phyloP scores from a whole-genome alignment of 148 eudicot species.

The Tetragonia tetragonoides region DNA sequence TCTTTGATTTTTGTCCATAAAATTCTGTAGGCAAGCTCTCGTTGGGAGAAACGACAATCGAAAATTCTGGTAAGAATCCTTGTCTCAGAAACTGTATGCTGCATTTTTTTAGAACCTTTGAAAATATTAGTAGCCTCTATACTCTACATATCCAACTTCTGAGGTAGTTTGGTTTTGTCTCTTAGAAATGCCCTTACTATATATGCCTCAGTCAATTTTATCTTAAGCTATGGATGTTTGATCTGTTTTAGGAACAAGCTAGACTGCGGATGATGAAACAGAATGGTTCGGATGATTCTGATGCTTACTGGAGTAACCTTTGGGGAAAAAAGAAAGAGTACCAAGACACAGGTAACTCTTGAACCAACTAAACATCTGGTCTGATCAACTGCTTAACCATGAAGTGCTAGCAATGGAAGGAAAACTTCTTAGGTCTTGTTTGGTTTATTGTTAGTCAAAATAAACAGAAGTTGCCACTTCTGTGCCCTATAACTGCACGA shows the following conservation, averaged over 20 bases:
- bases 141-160: background rate
- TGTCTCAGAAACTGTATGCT: background rate
- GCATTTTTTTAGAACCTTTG: background rate
- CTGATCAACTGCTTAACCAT: too few relatives aligned
- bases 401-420: too few relatives aligned
- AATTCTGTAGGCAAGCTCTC: slow-evolving; percentile 63
- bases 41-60: slow-evolving; percentile 90
- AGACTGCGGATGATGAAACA: slow-evolving; percentile 73
- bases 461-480: too few relatives aligned
- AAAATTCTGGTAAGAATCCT: slow-evolving; percentile 67
- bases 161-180: background rate
- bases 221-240: background rate
- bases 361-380: background rate
- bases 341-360: slow-evolving; percentile 53
- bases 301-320: slow-evolving; percentile 62
- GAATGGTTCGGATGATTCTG: slow-evolving; percentile 45
- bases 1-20: background rate
- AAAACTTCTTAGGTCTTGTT: too few relatives aligned
- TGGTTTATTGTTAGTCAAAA: too few relatives aligned
- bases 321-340: slow-evolving; percentile 68
- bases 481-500: too few relatives aligned
- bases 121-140: background rate
- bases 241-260: slow-evolving; percentile 67
- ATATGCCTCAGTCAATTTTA: background rate
- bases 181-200: background rate